A percentile compares a stretch with the other conserved stretches of the same genome.
phyloP scores from a whole-genome alignment of 1,139 yeast genomes.

The Pichia sp. region DNA sequence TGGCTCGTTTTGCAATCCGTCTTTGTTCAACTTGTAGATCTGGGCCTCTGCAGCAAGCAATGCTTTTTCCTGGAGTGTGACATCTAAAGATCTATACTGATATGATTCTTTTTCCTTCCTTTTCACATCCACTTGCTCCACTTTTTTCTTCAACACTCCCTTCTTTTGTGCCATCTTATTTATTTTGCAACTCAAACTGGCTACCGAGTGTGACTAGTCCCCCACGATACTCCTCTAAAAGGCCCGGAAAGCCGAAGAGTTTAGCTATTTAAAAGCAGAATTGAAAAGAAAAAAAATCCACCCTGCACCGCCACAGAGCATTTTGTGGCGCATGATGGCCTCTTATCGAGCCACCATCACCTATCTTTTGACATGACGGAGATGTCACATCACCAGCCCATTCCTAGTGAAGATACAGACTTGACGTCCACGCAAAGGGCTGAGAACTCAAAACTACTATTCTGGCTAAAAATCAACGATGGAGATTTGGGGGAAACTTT shows the following conservation, averaged over 20 bases:
- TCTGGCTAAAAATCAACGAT: not conserved
- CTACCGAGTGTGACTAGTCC: no score
- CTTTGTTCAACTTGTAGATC: constrained; percentile 17
- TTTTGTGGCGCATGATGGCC: not conserved
- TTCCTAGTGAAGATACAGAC: not conserved
- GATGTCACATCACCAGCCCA: not conserved
- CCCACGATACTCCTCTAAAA: no score
- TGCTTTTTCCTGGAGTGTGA: constrained; percentile 7
- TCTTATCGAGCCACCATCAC: not conserved
- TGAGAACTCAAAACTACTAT: not conserved
- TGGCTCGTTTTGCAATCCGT: constrained; percentile 28
- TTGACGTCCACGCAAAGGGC: not conserved
- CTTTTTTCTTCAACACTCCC: constrained; percentile 12
- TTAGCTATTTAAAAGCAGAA: no score
- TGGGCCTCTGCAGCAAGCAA: constrained; percentile 20
- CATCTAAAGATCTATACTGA: constrained; percentile 6
- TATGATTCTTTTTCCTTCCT: constrained; percentile 10
- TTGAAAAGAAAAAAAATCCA: not conserved
- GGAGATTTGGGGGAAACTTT: not conserved
- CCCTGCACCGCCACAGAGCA: not conserved
- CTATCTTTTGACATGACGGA: not conserved
- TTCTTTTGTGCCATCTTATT: constrained; percentile 6
- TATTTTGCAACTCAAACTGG: not conserved
- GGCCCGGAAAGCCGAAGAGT: no score
- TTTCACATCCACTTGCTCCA: not conserved